Conservation (phyloP, 225 moss, liverwort and hornwort species). For the Asterella californica region DNA sequence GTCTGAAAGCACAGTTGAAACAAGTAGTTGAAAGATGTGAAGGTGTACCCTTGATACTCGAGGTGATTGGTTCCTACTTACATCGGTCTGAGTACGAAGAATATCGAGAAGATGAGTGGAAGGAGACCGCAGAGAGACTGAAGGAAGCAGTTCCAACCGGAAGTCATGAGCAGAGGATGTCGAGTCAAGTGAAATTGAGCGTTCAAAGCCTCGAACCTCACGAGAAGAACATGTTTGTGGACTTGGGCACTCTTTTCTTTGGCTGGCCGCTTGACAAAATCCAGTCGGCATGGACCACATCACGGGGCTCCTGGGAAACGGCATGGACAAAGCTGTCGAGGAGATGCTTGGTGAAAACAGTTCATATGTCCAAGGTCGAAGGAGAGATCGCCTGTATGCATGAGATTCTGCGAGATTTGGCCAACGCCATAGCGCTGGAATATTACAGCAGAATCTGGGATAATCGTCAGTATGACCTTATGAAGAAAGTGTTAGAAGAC, state of each 20-base stretch:
- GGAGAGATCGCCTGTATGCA: conserved; percentile 21
- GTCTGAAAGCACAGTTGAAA: conserved; percentile 21
- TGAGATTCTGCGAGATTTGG: conserved; percentile 21
- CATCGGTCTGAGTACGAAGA: conserved; percentile 27
- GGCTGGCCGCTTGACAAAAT: conserved; percentile 29
- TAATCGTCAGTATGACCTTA: conserved; percentile 2
- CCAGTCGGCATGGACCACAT: conserved; percentile 29
- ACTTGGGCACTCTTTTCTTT: conserved; percentile 27
- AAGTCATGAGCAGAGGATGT: conserved; percentile 13
- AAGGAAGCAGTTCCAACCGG: background rate
- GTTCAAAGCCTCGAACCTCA: conserved; percentile 24
- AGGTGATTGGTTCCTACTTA: conserved; percentile 26
- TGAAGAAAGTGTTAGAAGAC: background rate
- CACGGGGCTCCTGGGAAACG: conserved; percentile 12
- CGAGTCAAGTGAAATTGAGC: conserved; percentile 27
- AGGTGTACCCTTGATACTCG: conserved; percentile 31
- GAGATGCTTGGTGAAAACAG: conserved; percentile 22
- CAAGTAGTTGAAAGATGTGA: conserved; percentile 31
- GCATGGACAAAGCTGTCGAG: conserved; percentile 22
- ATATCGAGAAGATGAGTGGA: conserved; percentile 26
- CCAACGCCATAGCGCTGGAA: background rate
- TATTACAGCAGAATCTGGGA: conserved; percentile 23
- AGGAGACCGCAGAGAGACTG: conserved; percentile 24
- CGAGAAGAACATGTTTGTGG: conserved; percentile 33
- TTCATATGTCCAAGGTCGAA: background rate